Conservation (phyloP, 106 monocot genomes). For the Apostasia shenzhenica region DNA sequence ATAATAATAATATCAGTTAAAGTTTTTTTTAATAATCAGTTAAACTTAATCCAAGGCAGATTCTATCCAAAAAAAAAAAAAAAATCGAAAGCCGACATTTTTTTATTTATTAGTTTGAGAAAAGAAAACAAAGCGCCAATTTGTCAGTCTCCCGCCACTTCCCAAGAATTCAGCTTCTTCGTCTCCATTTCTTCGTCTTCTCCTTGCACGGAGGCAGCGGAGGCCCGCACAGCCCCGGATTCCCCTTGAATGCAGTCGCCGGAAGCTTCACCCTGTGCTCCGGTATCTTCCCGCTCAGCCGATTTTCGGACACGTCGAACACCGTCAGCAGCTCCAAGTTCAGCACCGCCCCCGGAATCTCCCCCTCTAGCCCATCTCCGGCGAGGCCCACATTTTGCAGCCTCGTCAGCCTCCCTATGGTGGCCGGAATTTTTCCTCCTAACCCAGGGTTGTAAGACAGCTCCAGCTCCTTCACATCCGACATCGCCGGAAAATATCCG, state of each 20-base stretch:
- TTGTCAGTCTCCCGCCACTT: too few species aligned
- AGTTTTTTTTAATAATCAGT: too few species aligned
- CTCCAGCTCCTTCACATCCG: background rate
- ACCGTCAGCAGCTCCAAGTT: background rate
- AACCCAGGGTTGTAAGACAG: slow-evolving; percentile 3
- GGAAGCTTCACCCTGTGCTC: slow-evolving; percentile 1
- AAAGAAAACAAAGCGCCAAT: too few species aligned
- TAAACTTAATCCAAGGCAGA: too few species aligned
- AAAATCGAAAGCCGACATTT: too few species aligned
- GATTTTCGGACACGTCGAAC: slow-evolving; percentile 9
- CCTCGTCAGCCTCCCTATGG: slow-evolving; percentile 8
- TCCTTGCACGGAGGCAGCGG: slow-evolving; percentile 9
- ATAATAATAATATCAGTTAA: too few species aligned
- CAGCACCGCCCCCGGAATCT: slow-evolving; percentile 4
- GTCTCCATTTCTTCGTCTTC: too few species aligned
- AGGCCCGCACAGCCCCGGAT: slow-evolving; percentile 6
- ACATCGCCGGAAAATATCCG: background rate
- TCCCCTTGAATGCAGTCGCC: slow-evolving; percentile 7
- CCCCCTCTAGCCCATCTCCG: slow-evolving; percentile 1
- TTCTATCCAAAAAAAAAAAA: too few species aligned
- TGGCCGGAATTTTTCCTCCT: slow-evolving; percentile 1
- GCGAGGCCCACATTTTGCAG: slow-evolving; percentile 6
- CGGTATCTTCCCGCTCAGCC: slow-evolving; percentile 9
- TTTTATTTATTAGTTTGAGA: too few species aligned
- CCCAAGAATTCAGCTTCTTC: too few species aligned